Base-by-base conservation (phyloP, 805 yeast species). In the Candida cerambycidarum region DNA sequence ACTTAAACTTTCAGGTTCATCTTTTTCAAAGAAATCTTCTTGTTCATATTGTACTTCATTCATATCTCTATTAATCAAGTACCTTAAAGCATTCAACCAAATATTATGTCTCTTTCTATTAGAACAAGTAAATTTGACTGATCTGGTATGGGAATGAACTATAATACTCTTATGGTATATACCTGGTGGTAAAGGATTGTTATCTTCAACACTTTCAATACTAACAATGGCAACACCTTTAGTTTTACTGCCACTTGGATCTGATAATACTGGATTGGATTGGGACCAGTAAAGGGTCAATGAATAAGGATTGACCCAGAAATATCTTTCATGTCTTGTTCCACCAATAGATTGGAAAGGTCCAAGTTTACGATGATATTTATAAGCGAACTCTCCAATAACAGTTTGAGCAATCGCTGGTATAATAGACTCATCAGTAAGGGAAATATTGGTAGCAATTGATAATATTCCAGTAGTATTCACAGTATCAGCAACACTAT, bases 301-400 rank as follows among this genome's bases (percentile, higher is more conserved):
- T 7, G 93, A 84, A 62, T 90, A 90, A 3, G 99, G 98, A 63
- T 92, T 96, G 34, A 93, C 79, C 98, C 98, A 93, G 75, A 92
- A 92, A 67, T 80, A 92, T 51, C 97, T 76, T 57, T 85, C 93
- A 58, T 92, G 99, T 46, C 97, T 78, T 32, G 78, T 77, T 39
- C 89, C 93, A 0, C 92, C 78, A 15, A 88, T 74, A 1, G 84
- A 75, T 29, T 88, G 83, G 38, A 87, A 70, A 12, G 89, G 84
- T 1, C 90, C 90, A 41, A 85, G 64, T 47, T 81, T 80, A 45
- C 93, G 80, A 60, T 83, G 87, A 59, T 90, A 90, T 63, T 92
- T 92, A 76, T 75, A 83, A 44, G 90, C 69, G 51, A 81, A 87
- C 59, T 92, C 98, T 40, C 99, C 99, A 61, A 90, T 85, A 33